Conservation (phyloP, 768 basidiomycete genomes). For the Tubosaeta sp. region DNA sequence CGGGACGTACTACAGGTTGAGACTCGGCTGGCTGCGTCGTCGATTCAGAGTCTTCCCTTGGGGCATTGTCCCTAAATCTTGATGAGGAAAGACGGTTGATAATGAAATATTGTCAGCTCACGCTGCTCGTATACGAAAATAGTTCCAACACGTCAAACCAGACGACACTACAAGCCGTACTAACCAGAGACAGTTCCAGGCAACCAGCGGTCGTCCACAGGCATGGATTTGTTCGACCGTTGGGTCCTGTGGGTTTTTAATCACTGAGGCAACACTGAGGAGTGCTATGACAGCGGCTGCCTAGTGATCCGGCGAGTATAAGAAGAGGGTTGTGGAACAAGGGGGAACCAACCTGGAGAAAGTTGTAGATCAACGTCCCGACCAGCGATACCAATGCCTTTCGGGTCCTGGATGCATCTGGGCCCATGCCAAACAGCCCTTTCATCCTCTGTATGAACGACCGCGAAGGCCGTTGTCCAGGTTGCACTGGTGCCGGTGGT, state of each 20-base stretch:
- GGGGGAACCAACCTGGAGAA: slow-evolving; percentile 45
- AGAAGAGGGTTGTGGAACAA: not conserved
- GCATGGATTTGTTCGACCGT: slow-evolving; percentile 53
- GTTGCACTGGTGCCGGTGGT: slow-evolving; percentile 1
- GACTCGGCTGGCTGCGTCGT: slow-evolving; percentile 22
- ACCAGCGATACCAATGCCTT: slow-evolving; percentile 51
- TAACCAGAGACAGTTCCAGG: slow-evolving; percentile 66
- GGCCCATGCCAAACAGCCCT: slow-evolving; percentile 50
- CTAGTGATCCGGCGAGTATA: slow-evolving; percentile 31
- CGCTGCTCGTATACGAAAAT: slow-evolving; percentile 32
- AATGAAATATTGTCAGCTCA: slow-evolving; percentile 13
- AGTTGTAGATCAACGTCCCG: slow-evolving; percentile 47
- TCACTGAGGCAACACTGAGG: slow-evolving; percentile 43
- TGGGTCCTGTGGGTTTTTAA: slow-evolving; percentile 41
- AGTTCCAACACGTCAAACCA: slow-evolving; percentile 55
- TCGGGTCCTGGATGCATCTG: slow-evolving; percentile 45
- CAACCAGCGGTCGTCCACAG: slow-evolving; percentile 60
- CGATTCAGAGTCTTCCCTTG: slow-evolving; percentile 29
- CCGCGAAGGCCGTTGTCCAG: slow-evolving; percentile 8
- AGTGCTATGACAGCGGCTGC: slow-evolving; percentile 48
- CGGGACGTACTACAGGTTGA: slow-evolving; percentile 6
- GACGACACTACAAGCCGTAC: slow-evolving; percentile 48
- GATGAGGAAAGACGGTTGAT: slow-evolving; percentile 8
- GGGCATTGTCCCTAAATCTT: slow-evolving; percentile 17
- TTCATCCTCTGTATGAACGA: slow-evolving; percentile 26